Conservation (phyloP, 164 flowering plant species). For the Annona cherimola region DNA sequence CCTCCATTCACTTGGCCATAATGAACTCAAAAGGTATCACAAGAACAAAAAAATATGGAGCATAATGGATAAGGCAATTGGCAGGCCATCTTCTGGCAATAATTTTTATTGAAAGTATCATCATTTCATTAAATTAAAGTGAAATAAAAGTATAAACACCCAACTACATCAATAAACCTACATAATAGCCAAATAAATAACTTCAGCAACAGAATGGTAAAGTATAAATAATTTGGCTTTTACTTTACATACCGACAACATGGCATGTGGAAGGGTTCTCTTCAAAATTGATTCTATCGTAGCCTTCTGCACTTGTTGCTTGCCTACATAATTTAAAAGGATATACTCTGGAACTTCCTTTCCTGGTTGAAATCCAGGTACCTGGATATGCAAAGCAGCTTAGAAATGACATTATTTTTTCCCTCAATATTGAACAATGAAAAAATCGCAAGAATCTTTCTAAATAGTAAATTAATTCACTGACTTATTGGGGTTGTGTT, state of each 20-base stretch:
- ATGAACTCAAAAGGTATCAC: too few species aligned
- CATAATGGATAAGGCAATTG: too few species aligned
- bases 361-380: conserved; percentile 96
- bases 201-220: not conserved
- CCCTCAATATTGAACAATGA: not conserved
- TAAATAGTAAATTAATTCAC: too few species aligned
- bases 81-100: too few species aligned
- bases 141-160: not conserved
- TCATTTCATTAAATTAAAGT: too few species aligned
- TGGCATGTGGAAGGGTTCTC: conserved; percentile 93
- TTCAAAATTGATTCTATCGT: conserved; percentile 72
- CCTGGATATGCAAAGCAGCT: conserved; percentile 29
- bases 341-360: conserved; percentile 76
- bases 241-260: conserved; percentile 60
- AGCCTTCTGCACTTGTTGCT: conserved; percentile 51
- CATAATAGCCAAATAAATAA: not conserved
- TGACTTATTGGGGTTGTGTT: not conserved
- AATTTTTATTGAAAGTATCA: too few species aligned
- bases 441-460: not conserved
- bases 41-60: too few species aligned
- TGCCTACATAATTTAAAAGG: conserved; percentile 60
- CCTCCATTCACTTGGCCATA: too few species aligned
- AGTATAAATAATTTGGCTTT: too few species aligned
- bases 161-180: not conserved
- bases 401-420: too few species aligned